Base-by-base conservation (phyloP, 2,329 filamentous ascomycete genomes). In the Lachnellula occidentalis region DNA sequence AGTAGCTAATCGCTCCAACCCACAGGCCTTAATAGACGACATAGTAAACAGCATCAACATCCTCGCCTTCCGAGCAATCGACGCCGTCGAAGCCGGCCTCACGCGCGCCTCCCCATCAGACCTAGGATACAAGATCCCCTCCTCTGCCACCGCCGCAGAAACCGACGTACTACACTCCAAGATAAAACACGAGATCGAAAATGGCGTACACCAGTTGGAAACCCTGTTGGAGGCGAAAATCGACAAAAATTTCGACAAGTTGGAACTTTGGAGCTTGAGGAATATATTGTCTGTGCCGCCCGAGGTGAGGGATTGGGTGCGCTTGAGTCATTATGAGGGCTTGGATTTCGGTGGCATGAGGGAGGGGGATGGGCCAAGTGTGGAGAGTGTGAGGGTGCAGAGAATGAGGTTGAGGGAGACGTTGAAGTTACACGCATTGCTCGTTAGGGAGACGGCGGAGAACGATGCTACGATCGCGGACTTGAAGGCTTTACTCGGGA, bases 41-140 rank as follows among this genome's bases (percentile, higher is more conserved):
- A 92, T 97, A 65, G 96, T 97, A 76, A 96, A 97, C 77, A 88
- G 87, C 53, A 85, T 96, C 71, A 99, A 97, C 76, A 89, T 92
- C 67, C 82, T 96, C 66, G 87, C 94, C 66, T 94, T 95, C 73
- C 87, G 87, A 70, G 92, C 90, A 51, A 85, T 96, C 66, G 89
- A 90, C 66, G 90, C 88, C 57, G 85, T 97, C 61, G 94, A 97
- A 72, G 82, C 84, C 53, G 89, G 90, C 1, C 83, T 99, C 19
- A 77, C 90, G 48, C 80, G 80, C 49, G 86, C 88, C 2, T 82
- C 88, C 1, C 88, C 92, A 0, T 78, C 85, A 24, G 79, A 83
- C 14, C 81, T 99, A 34, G 94, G 94, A n/a, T 97, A 96, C 75
- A 78, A 79, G 65, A 66, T 75, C 60, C 64, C 77, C 68, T 61